Evolutionary conservation across 345 rosid genomes (phyloP).

Genomic region (Gynandropsis gynandra): DNA sequence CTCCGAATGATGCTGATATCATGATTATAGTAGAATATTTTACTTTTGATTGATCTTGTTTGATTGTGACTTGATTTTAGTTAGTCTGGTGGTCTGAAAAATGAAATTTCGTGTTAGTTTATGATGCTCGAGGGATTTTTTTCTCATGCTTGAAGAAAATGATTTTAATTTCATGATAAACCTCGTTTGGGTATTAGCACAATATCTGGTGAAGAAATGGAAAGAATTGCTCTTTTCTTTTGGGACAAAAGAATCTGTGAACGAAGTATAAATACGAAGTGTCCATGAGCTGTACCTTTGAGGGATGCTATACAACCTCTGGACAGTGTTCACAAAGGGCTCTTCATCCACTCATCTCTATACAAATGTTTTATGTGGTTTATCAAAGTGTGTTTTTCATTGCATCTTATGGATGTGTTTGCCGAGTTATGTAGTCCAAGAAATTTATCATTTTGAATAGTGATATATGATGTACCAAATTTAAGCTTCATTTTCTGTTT

Average conservation of each 20-base stretch:
- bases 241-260: too few species aligned
- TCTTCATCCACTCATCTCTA: background rate
- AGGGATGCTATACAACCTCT: background rate
- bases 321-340: background rate
- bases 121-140: background rate
- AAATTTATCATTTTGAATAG: background rate
- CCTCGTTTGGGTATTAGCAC: too few species aligned
- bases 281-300: background rate
- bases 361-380: background rate
- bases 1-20: background rate
- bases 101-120: background rate
- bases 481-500: background rate
- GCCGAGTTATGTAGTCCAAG: background rate
- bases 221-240: too few species aligned
- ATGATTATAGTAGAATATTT: background rate
- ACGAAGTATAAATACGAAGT: too few species aligned
- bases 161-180: too few species aligned
- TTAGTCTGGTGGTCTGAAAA: background rate
- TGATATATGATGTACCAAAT: constrained; percentile 3
- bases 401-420: background rate
- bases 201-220: too few species aligned
- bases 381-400: background rate
- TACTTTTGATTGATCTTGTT: background rate
- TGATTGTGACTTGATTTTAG: background rate
- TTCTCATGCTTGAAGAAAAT: background rate